Conservation (phyloP, 2,329 filamentous ascomycete species). For the Emergomyces africanus region DNA sequence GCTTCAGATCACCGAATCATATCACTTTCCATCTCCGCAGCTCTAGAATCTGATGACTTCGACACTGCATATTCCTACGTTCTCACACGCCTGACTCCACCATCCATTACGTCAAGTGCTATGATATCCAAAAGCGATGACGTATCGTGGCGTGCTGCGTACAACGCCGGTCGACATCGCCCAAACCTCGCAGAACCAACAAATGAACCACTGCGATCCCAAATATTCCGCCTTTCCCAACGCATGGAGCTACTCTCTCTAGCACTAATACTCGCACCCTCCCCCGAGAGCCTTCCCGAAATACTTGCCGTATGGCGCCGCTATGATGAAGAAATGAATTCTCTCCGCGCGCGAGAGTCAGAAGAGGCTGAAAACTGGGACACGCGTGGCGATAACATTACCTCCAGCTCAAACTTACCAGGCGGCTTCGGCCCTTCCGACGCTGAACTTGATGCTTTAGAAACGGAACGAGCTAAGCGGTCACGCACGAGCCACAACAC, state of each 20-base stretch:
- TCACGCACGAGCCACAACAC: constrained; percentile 11
- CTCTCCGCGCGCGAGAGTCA: constrained; percentile 41
- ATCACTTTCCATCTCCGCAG: constrained; percentile 33
- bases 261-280: constrained; percentile 47
- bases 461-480: constrained; percentile 30
- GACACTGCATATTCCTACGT: constrained; percentile 57
- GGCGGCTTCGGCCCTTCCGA: constrained; percentile 34
- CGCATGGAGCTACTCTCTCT: constrained; percentile 53
- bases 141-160: constrained; percentile 51
- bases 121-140: constrained; percentile 32
- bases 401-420: constrained; percentile 21
- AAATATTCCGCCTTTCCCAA: constrained; percentile 46
- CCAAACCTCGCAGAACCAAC: constrained; percentile 18
- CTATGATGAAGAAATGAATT: constrained; percentile 47
- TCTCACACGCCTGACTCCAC: constrained; percentile 41
- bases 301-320: constrained; percentile 51
- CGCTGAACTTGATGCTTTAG: constrained; percentile 32
- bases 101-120: constrained; percentile 21
- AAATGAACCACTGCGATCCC: constrained; percentile 23
- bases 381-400: constrained; percentile 35
- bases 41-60: constrained; percentile 32
- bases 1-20: constrained; percentile 35
- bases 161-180: constrained; percentile 47
- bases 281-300: constrained; percentile 43
- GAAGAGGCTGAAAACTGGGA: constrained; percentile 48